Evolutionary conservation across 1,139 yeast genomes (phyloP).

Genomic region (Yamadazyma epiphylla): DNA sequence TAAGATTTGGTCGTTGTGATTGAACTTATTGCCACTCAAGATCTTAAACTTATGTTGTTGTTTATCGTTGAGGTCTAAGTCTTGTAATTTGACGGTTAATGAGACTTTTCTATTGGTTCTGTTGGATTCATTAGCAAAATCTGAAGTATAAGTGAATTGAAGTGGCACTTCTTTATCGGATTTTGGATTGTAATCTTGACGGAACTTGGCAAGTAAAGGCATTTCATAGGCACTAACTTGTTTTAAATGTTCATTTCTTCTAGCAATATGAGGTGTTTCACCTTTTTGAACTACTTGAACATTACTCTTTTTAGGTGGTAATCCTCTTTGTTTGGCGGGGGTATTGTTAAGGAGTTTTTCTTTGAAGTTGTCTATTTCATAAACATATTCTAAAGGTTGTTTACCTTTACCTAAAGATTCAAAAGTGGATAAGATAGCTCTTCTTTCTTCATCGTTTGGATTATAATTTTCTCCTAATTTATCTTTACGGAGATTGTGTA

Average conservation of each 20-base stretch:
- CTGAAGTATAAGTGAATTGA: constrained; percentile 66
- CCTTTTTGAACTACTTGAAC: constrained; percentile 37
- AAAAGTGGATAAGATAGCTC: constrained; percentile 43
- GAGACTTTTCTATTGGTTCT: constrained; percentile 71
- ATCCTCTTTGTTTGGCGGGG: constrained; percentile 34
- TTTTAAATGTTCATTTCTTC: constrained; percentile 49
- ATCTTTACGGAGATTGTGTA: constrained; percentile 57
- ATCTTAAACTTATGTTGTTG: constrained; percentile 74
- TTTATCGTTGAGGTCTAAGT: constrained; percentile 48
- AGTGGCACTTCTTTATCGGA: constrained; percentile 49
- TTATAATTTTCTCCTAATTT: constrained; percentile 55
- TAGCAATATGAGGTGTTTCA: constrained; percentile 31
- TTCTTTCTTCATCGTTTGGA: constrained; percentile 48
- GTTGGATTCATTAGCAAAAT: constrained; percentile 65
- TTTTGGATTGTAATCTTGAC: constrained; percentile 56
- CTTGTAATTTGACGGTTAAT: constrained; percentile 49
- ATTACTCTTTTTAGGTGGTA: constrained; percentile 39
- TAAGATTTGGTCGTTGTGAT: constrained; percentile 55
- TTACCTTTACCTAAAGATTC: constrained; percentile 26
- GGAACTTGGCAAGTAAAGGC: constrained; percentile 76
- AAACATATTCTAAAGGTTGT: constrained; percentile 41
- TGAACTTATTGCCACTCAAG: constrained; percentile 75
- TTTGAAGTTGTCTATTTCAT: constrained; percentile 44
- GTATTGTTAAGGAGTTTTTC: constrained; percentile 45
- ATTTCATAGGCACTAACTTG: constrained; percentile 88